Conservation (phyloP, 768 basidiomycete genomes). For the Collybia sordida region DNA sequence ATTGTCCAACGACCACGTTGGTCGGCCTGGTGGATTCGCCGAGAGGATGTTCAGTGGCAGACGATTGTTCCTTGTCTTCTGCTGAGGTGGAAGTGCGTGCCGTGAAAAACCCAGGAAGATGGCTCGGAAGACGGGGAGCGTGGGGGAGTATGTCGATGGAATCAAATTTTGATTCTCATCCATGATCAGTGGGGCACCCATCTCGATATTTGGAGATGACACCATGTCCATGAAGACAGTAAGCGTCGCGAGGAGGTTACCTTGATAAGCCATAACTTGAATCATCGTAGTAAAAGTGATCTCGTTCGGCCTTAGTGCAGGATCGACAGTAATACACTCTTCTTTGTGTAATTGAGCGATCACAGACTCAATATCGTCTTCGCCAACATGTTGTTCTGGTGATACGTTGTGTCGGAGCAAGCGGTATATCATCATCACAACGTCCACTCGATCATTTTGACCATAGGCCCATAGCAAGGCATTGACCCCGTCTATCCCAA, state of each 20-base stretch:
- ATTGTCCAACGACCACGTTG: constrained; percentile 57
- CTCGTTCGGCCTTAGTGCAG: constrained; percentile 52
- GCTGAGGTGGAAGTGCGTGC: constrained; percentile 41
- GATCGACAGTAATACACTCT: constrained; percentile 44
- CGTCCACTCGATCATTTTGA: constrained; percentile 46
- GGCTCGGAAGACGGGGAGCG: constrained; percentile 59
- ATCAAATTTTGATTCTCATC: constrained; percentile 24
- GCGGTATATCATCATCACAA: constrained; percentile 64
- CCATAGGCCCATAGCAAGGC: constrained; percentile 71
- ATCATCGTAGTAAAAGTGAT: constrained; percentile 70
- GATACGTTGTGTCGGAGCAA: constrained; percentile 54
- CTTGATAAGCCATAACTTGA: constrained; percentile 70
- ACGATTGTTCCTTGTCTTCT: not conserved
- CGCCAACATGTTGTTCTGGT: constrained; percentile 31
- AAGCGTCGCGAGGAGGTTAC: constrained; percentile 58
- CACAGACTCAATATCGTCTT: constrained; percentile 34
- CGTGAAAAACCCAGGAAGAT: constrained; percentile 76
- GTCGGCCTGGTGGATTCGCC: constrained; percentile 9
- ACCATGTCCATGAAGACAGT: constrained; percentile 69
- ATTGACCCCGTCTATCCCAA: constrained; percentile 70
- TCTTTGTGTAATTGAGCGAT: constrained; percentile 37
- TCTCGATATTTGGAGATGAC: constrained; percentile 38
- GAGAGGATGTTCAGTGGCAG: constrained; percentile 3
- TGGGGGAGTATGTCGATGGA: constrained; percentile 38
- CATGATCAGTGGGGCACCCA: constrained; percentile 25